Base-by-base conservation (phyloP, 306 rosid genomes). In the Nissolia schottii region DNA sequence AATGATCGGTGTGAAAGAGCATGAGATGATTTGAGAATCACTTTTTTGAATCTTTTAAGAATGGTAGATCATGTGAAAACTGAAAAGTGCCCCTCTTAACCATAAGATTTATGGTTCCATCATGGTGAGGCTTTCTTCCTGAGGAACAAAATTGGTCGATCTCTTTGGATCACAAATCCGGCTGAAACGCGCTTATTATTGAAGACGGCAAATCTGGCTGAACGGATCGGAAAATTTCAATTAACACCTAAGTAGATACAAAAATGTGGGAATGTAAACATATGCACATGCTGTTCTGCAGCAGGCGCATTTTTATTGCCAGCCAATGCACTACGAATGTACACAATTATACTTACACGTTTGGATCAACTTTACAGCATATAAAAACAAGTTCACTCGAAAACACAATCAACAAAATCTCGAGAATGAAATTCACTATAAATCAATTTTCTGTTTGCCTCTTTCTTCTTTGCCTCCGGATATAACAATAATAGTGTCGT, bases 1-100 rank as follows among this genome's bases (percentile, higher is more conserved):
- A 81, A 56, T 67, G 71, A 76, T 70, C 6, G 35, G 73, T 7
- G 15, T 73, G 41, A 91, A 91, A 77, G 97, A 84, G 80, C 90
- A 74, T 34, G 87, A 87, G 82, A 87, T 84, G 88, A 72, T 41
- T 3, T 80, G 73, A 88, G 66, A 14, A 5, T 19, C 22, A 6
- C n/a, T 4, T 8, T 49, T 20, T 55, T n/a, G 51, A 34, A 16
- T 28, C 12, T 37, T 29, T 35, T n/a, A 59, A 50, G 29, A 54
- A 32, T 8, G 19, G 50, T 49, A 37, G 37, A 59, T 61, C 12
- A 35, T 40, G 53, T 2, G 14, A 55, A 71, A 43, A 14, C 29
- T 37, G 12, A n/a, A n/a, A n/a, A n/a, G n/a, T n/a, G n/a, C n/a
- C 40, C 38, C 4, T 54, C 64, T 32, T 4, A 71, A 74, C 7